Base-by-base conservation (phyloP, 371 early-diverging fungal genomes). In the Lichtheimia corymbifera region DNA sequence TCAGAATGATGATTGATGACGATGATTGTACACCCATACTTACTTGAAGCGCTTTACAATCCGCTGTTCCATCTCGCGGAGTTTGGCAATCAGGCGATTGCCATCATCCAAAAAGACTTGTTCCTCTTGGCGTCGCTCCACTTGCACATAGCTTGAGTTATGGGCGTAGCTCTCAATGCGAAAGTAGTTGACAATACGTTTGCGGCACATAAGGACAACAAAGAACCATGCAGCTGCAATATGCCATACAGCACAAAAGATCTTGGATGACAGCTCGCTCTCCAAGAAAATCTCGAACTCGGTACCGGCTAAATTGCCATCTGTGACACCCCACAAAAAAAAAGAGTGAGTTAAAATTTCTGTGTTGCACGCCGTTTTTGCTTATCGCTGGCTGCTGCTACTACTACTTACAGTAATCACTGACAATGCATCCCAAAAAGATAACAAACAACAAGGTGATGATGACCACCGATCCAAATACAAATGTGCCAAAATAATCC, bases 221-320 rank as follows among this genome's bases (percentile, higher is more conserved):
- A 81, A 63, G 61, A 89, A 80, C 92, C 90, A 90, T 22, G 86
- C 65, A 1, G 80, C 80, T 6, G 83, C 68, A 53, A 89, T 50
- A 52, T 87, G 87, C 92, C 92, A 91, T 22, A 87, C 74, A n/a
- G 86, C 75, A 53, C 86, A 82, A 58, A 89, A 90, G 41, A 85
- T 83, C 22, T 77, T 72, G 51, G 84, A 84, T 3, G 86, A 81
- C 28, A 80, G 66, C 54, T 85, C 81, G 18, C 83, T 81, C 61
- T 83, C 67, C 50, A 79, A 73, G 61, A 88, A 84, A 11, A 85
- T 70, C 22, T 67, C 61, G 53, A 68, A 73, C 15, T 62, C 63
- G 30, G 62, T 61, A 15, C 75, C 61, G 28, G 70, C 54, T 58
- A 86, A 67, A n/a, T 68, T 76, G 22, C 74, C 78, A 63, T 85